Evolutionary conservation across 495 filamentous ascomycete species (phyloP), one percentile per base, ranked within the genome.

Genomic region (Friedmanniomyces simplex): DNA sequence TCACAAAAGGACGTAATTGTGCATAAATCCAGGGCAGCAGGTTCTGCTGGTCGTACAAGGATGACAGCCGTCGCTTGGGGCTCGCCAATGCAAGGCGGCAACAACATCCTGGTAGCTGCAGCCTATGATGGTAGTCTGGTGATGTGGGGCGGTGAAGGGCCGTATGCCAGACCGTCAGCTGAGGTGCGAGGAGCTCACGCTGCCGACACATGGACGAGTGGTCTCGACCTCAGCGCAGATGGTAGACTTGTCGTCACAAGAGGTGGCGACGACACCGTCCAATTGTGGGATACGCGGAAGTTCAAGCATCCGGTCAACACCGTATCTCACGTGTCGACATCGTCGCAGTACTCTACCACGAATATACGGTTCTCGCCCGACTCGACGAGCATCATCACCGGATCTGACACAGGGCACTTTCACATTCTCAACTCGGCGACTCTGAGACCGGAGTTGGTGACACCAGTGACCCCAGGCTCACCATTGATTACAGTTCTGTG

Each of bases 31-130:
- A 86, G 79, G 66, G 84, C 81, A 16, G 81, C 83, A 10, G 91
- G 93, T 4, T 86, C 85, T 47, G 94, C 89, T 34, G 93, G 94
- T 20, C 82, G 91, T 69, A 93, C 88, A 36, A 82, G 91, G 66
- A 94, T 98, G 84, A 96, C 91, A 18, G 87, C 89, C 50, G 82
- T 97, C 1, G 83, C 81, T 24, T 98, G 93, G 93, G 88, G 85
- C n/a, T 79, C 77, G 4, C 78, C 86, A 0, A 71, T 80, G 21
- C 84, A 91, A 66, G 91, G 89, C 12, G 84, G 83, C 8, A 82
- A 78, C 48, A 87, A 85, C 62, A 67, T 95, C n/a, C 77, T 98
- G 1, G 82, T 94, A 55, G 79, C 85, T n/a, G 83, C 90, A 30
- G 94, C 88, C 26, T 73, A 95, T 28, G 93, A 98, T 73, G 93